Evolutionary conservation across 129 eudicot genomes (phyloP), one percentile per base, ranked within the genome.

Genomic region (Lactuca sativa): DNA sequence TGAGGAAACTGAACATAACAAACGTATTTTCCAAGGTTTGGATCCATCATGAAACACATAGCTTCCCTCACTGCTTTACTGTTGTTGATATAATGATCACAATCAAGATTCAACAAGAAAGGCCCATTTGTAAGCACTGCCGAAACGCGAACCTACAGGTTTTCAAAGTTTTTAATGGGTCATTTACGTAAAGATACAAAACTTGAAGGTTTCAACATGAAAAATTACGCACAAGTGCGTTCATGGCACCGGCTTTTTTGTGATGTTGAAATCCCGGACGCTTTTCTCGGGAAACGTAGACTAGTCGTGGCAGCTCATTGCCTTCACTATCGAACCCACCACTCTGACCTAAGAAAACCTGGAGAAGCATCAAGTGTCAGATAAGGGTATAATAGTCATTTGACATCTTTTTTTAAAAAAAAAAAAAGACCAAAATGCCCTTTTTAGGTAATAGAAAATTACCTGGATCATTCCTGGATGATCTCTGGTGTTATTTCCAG

Each of bases 191-290:
- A 64, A 25, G 41, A 56, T 7, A 13, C 31, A 34, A 4, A 61
- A 41, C 30, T 6, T 49, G 48, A 15, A 17, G 57, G 49, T 2
- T 34, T 40, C 48, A 58, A 48, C 5, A 40, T 32, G 52, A 18
- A 12, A 47, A 56, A 60, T 55, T 48, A 84, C 96, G 76, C 77
- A 90, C 96, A 54, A 90, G 90, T 69, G 96, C 84, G 74, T 90
- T 90, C 96, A 90, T 90, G 47, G 96, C 96, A 86, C 96, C 96
- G 56, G 96, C 96, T 77, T 90, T 90, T 80, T 90, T 90, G 81
- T 90, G 96, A 78, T 90, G 96, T 77, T 84, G 91, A 76, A 84
- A 90, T 15, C 96, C 96, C 15, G 96, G 96, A 64, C 96, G 93
- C 81, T 90, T 90, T 79, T 90, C 96, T 82, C 96, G 90, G 73